Percentiles rank a stretch among this genome's conserved stretches.
Conservation (phyloP, 2,329 filamentous ascomycete species). For the Diaporthe citri region DNA sequence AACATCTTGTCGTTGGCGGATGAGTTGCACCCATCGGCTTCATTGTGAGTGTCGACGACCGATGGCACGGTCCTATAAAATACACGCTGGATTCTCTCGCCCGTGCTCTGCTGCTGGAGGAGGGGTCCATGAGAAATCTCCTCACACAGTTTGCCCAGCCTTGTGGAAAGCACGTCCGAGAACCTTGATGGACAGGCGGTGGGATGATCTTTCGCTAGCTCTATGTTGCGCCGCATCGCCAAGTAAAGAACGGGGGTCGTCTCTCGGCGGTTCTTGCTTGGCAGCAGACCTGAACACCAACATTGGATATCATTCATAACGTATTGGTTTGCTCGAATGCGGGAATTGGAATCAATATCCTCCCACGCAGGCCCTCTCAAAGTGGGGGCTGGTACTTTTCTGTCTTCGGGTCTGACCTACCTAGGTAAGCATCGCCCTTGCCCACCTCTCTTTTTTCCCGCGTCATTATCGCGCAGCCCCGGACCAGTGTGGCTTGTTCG, state of each 20-base stretch:
- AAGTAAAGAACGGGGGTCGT: constrained; percentile 9
- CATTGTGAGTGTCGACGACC: background rate
- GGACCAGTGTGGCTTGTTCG: background rate
- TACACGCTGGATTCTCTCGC: background rate
- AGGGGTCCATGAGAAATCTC: background rate
- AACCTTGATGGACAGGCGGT: constrained; percentile 22
- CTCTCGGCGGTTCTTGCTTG: constrained; percentile 23
- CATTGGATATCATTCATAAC: constrained; percentile 16
- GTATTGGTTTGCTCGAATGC: constrained; percentile 18
- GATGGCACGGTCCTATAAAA: constrained; percentile 24
- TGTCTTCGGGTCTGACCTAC: background rate
- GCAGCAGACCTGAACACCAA: constrained; percentile 12
- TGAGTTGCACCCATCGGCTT: background rate
- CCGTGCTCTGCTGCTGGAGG: background rate
- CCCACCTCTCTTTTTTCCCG: background rate
- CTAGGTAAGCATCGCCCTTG: background rate
- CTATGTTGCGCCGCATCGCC: constrained; percentile 23
- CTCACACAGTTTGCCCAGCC: constrained; percentile 14
- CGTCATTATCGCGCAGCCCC: constrained; percentile 1
- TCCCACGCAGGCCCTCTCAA: background rate
- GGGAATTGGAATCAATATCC: background rate
- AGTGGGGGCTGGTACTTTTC: constrained; percentile 27
- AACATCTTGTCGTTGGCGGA: background rate
- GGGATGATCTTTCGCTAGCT: constrained; percentile 21
- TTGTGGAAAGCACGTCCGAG: background rate